Base-by-base conservation (phyloP, 768 basidiomycete genomes). In the Trametes cinnabarina region DNA sequence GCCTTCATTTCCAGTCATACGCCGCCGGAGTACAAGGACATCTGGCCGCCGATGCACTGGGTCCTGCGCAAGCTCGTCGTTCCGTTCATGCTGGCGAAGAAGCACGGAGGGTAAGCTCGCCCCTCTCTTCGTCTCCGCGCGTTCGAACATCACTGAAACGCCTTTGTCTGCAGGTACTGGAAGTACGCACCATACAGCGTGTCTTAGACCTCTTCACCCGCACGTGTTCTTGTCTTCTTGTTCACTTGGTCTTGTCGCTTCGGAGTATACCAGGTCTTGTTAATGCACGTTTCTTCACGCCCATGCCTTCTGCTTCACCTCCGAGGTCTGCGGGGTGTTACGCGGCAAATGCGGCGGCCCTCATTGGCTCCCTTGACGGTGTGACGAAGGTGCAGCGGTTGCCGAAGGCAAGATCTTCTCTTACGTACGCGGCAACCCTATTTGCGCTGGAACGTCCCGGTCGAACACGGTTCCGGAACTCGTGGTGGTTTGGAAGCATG, bases 11-110 rank as follows among this genome's bases (percentile, higher is more conserved):
- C 37, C 47, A 77, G 75, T 51, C 76, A 78, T 60, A 77, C 72
- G 7, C 69, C 75, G 20, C 67, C 72, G 3, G 72, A 73, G 34
- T 68, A 67, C 58, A 76, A 76, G 57, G 68, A 65, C n/a, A 51
- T 63, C 22, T 78, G 72, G 71, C 77, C 77, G 0, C 58, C 63
- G 1, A 67, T 77, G 63, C 73, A 75, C 2, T 75, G 76, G 74
- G 43, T 77, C 19, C 60, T 77, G 5, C 71, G 72, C 35, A 74
- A 76, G 51, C 15, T 76, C 8, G 57, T 74, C 2, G 51, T 76
- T 1, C 76, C 77, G 5, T 74, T 72, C 57, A 37, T 76, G 17
- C 60, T 78, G 5, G 75, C 73, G 4, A 66, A 60, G 47, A 68
- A 60, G 53, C 39, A 76, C 48, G 68, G 72, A 10, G 76, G 75